Base-by-base conservation (phyloP, 179 eudicot species). In the Vitellaria paradoxa region DNA sequence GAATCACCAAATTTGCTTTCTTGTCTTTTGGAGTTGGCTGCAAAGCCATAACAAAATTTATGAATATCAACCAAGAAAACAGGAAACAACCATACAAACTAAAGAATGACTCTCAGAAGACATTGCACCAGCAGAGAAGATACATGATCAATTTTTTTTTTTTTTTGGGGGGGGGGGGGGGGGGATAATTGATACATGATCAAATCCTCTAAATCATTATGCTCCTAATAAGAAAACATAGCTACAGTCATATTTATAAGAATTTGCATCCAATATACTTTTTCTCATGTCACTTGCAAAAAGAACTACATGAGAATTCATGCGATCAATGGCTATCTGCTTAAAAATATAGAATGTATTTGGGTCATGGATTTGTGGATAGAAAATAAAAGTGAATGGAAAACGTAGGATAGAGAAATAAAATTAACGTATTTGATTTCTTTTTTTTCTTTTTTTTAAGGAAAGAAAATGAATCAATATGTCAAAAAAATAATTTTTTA, bases 1-100 rank as follows among this genome's bases (percentile, higher is more conserved):
- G 97, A 75, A 92, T 89, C 75, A 92, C 93, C 83, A 92, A 72
- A 77, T 84, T 85, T 78, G 96, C 97, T 74, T 88, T 88, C 81
- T 89, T 87, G 83, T 92, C 97, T 79, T 92, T 92, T 4, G 96
- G 96, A 82, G 97, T 92, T 68, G 80, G 66, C 87, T 84, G 81
- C 30, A 80, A 78, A 75, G 60, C 20, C 72, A 76, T 14, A 76
- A 76, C 9, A 47, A 42, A 18, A 76, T 20, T n/a, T 5, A 7
- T 66, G 53, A 65, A 66, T 47, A 76, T 20, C 53, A 53, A 56
- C 30, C n/a, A 24, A 74, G 68, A 21, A 23, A 74, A 74, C 37
- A 23, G 49, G 15, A 24, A 24, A 63, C 11, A 0, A 75, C 17
- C 30, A 65, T 24, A 64, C 53, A 18, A 9, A 20, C n/a, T 4